Percentiles rank a stretch among this genome's conserved stretches.
Conservation (phyloP, 2,329 filamentous ascomycete species). For the Rutstroemia sp. region DNA sequence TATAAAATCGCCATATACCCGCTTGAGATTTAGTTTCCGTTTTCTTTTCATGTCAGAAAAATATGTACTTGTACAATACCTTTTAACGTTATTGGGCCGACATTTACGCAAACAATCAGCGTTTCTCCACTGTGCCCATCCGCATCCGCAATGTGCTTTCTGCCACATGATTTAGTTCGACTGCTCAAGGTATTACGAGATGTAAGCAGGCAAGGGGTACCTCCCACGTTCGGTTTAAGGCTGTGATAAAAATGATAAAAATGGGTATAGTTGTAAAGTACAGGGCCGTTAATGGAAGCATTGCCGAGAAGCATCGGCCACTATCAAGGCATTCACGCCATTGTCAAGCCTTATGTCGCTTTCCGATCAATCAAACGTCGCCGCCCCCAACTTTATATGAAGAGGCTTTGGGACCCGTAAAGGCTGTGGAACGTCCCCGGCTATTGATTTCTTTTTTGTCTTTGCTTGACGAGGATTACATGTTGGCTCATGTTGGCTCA, state of each 20-base stretch:
- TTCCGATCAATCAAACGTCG: background rate
- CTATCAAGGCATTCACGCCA: background rate
- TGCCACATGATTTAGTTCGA: no score
- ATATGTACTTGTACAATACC: background rate
- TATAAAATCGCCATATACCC: slow-evolving; percentile 12
- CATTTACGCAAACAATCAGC: background rate
- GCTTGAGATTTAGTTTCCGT: background rate
- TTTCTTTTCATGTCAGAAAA: background rate
- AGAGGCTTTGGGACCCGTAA: background rate
- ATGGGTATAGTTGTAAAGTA: background rate
- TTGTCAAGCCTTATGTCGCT: background rate
- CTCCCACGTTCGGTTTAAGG: slow-evolving; percentile 1
- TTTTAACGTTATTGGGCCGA: background rate
- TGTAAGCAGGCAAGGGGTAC: background rate
- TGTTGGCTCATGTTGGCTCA: background rate
- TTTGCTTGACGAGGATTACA: background rate
- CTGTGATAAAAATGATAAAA: background rate
- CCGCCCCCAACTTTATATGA: background rate
- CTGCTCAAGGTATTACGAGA: background rate
- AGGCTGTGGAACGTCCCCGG: background rate
- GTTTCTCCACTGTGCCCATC: background rate
- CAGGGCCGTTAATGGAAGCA: background rate
- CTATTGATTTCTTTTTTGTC: background rate
- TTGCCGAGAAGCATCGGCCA: slow-evolving; percentile 1
- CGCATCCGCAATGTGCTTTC: background rate